A percentile compares a stretch with the other conserved stretches of the same genome.
These are phyloP conservation scores for Houttuynia cordata DNA, from an alignment of 164 flowering plant genomes.

Conservation along the genomic window DNA sequence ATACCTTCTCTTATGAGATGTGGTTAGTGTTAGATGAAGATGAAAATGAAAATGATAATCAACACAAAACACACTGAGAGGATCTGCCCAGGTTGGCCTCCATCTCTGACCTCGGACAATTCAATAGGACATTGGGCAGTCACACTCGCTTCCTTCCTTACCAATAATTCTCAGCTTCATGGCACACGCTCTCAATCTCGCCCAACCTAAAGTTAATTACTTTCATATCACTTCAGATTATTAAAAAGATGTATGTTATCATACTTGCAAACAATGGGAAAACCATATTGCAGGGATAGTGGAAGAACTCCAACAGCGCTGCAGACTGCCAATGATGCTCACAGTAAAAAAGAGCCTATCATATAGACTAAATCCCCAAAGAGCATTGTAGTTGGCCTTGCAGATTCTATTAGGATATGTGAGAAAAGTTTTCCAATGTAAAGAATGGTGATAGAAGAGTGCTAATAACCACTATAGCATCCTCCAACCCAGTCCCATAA, in stretches of 20 bases:
- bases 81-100: too few species aligned
- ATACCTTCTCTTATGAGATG: too few species aligned
- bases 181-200: too few species aligned
- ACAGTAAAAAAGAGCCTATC: slow-evolving; percentile 1
- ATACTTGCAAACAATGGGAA: slow-evolving; percentile 77
- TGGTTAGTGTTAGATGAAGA: too few species aligned
- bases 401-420: background rate
- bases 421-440: background rate
- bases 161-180: too few species aligned
- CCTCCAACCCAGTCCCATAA: slow-evolving; percentile 98
- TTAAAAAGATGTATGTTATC: slow-evolving; percentile 5
- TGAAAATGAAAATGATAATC: too few species aligned
- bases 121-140: too few species aligned
- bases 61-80: too few species aligned
- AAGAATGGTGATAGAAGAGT: background rate
- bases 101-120: too few species aligned
- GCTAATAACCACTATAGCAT: slow-evolving; percentile 74
- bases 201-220: too few species aligned
- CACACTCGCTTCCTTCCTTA: too few species aligned
- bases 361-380: background rate
- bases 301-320: slow-evolving; percentile 97
- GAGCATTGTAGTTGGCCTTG: background rate
- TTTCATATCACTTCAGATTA: too few species aligned
- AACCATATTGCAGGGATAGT: slow-evolving; percentile 91
- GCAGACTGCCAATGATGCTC: slow-evolving; percentile 62